Evolutionary conservation across 441 rosid species (phyloP).

Genomic region (Gossypium trilobum): DNA sequence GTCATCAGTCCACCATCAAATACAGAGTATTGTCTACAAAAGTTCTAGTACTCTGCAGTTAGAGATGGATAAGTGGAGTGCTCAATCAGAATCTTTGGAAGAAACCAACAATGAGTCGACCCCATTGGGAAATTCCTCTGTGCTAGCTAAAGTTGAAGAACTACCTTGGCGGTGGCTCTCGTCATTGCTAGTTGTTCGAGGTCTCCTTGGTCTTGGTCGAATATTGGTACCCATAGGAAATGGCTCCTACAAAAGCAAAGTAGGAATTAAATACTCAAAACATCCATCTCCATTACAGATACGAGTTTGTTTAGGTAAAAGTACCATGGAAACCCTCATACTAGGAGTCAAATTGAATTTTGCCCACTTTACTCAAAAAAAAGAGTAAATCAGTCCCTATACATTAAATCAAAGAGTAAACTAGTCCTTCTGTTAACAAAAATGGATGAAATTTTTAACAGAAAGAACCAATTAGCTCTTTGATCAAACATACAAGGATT

Average conservation of each 20-base stretch:
- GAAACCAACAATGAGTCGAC: constrained; percentile 26
- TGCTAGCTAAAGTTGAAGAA: constrained; percentile 32
- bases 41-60: constrained; percentile 34
- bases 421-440: too few relatives aligned
- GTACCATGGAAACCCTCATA: too few relatives aligned
- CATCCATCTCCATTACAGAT: background rate
- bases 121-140: constrained; percentile 42
- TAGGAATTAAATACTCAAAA: constrained; percentile 6
- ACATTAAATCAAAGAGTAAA: too few relatives aligned
- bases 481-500: too few relatives aligned
- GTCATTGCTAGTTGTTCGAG: constrained; percentile 33
- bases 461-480: too few relatives aligned
- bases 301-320: background rate
- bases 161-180: constrained; percentile 36
- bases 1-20: constrained; percentile 38
- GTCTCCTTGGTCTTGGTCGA: constrained; percentile 52
- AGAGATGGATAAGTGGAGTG: constrained; percentile 26
- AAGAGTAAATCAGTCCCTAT: too few relatives aligned
- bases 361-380: too few relatives aligned
- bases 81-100: constrained; percentile 42
- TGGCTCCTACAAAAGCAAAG: constrained; percentile 41
- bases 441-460: too few relatives aligned
- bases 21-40: constrained; percentile 41
- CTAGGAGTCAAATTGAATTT: too few relatives aligned
- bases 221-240: constrained; percentile 60